Base-by-base conservation (phyloP, 2,329 filamentous ascomycete species). In the Helotiales sp. region DNA sequence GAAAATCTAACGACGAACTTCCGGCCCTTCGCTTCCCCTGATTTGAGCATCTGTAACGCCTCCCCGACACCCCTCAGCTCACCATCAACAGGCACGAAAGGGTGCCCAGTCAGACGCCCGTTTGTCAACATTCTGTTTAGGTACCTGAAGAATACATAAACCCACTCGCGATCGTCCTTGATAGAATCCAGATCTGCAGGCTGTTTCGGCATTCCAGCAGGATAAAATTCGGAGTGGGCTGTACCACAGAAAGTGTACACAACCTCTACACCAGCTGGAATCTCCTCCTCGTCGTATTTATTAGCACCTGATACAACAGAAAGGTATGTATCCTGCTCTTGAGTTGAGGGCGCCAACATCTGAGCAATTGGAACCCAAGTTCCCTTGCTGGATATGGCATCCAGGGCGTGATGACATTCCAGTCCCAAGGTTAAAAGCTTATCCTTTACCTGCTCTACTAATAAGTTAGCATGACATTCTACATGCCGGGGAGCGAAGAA, bases 21-120 rank as follows among this genome's bases (percentile, higher is more conserved):
- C 1, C 82, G 74, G 1, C 78, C 85, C 66, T 81, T 86, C 13
- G 80, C 82, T 72, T 82, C 84, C 0, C 85, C 86, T 17, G 76
- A 77, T 67, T 78, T 82, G 66, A 89, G 69, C 59, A 81, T 78
- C 66, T 71, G 70, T 71, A 89, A 65, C 0, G 75, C 85, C 17
- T 63, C 70, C 66, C 83, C 72, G 2, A 81, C 68, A 1, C 78
- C 79, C 8, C 69, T 69, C 44, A 82, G 61, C 0, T 79, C 79
- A 1, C 77, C 78, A 0, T 74, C 68, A 0, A 83, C 69, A 9
- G 84, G 73, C 68, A 81, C 78, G 30, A 71, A 70, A 47, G 79
- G 77, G 68, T 84, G 81, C 2, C 71, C 66, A 57, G 65, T 73
- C 48, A 84, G 77, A 70, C 73, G 78, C 0, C 79, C 80, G 52